Evolutionary conservation across 768 basidiomycete species (phyloP), one percentile per base, ranked within the genome.

Genomic region (Naganishia onofrii): DNA sequence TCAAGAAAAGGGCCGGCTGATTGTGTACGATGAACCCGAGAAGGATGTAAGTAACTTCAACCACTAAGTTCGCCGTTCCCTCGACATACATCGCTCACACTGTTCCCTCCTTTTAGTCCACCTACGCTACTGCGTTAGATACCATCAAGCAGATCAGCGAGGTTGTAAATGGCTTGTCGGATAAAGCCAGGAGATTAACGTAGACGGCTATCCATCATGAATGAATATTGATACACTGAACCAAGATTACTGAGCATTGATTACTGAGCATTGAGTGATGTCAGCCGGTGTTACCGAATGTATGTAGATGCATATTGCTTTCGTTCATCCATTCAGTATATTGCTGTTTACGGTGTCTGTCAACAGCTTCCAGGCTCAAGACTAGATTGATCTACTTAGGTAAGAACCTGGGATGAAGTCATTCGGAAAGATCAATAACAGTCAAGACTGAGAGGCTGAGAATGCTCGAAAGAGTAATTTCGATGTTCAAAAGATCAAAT

Each of bases 151-250:
- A 97, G 77, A 89, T 96, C 0, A 88, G 89, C 51, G 92, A 94
- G 75, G 92, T 97, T n/a, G 94, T 99, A 6, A 90, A 93, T 73
- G 89, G 90, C 65, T 80, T 96, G 70, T 96, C 95, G 76, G 91
- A 90, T 17, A 95, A 96, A 87, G 88, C 80, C 48, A 69, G 77
- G 13, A 69, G 52, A 38, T 34, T 66, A 54, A 31, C 52, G 48
- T 66, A 66, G 42, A 63, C 23, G 23, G n/a, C 6, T 17, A 17
- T 13, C 28, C 26, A 3, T 12, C 7, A 28, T 17, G 42, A 42
- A 9, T 63, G 60, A 28, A 42, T 60, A 46, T 46, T 21, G 46
- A 46, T 46, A 17, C 19, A 46, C 15, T 46, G 5, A 17, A 46
- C 46, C 46, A 46, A 17, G 15, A 17, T 46, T 17, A 46, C n/a